Percentiles rank a stretch among this genome's conserved stretches.
These are phyloP conservation scores for Trypanosoma conorhini DNA, from an alignment of 208 protist genomes.

Conservation along the genomic window DNA sequence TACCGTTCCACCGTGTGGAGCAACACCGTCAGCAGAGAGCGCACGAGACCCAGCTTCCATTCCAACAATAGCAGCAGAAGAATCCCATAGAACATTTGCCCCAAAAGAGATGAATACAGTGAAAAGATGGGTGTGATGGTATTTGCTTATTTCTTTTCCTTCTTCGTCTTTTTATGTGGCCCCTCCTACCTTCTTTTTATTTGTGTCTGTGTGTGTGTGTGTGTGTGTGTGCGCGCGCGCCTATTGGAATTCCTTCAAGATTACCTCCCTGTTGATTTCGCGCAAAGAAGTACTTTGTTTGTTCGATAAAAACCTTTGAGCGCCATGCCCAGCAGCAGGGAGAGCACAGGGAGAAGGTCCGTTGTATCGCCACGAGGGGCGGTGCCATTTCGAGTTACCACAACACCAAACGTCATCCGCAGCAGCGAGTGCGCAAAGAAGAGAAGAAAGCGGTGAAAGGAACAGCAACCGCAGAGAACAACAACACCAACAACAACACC, in stretches of 20 bases:
- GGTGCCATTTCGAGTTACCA: not conserved
- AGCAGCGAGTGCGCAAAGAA: not conserved
- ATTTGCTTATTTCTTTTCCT: not conserved
- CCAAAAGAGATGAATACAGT: slow-evolving; percentile 13
- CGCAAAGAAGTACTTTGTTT: not conserved
- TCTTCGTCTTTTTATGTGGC: not conserved
- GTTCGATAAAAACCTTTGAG: not conserved
- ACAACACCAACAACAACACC: not conserved
- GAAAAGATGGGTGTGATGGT: not conserved
- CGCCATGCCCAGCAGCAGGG: not conserved
- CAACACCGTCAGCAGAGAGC: slow-evolving; percentile 38
- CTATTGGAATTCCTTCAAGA: not conserved
- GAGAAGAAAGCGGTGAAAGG: slow-evolving; percentile 6
- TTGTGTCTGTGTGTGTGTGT: not conserved
- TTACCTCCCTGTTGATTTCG: not conserved
- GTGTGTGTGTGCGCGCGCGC: not conserved
- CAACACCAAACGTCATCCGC: not conserved
- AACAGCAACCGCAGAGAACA: not conserved
- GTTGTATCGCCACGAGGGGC: not conserved
- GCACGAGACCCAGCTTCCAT: slow-evolving; percentile 58
- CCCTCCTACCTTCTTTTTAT: not conserved
- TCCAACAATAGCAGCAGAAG: slow-evolving; percentile 31
- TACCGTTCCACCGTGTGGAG: slow-evolving; percentile 76
- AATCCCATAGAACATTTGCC: slow-evolving; percentile 13
- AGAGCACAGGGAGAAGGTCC: not conserved